A percentile compares a stretch with the other conserved stretches of the same genome.
These are phyloP conservation scores for Fraxinus anomala DNA, from an alignment of 257 asterid species.

Conservation along the genomic window DNA sequence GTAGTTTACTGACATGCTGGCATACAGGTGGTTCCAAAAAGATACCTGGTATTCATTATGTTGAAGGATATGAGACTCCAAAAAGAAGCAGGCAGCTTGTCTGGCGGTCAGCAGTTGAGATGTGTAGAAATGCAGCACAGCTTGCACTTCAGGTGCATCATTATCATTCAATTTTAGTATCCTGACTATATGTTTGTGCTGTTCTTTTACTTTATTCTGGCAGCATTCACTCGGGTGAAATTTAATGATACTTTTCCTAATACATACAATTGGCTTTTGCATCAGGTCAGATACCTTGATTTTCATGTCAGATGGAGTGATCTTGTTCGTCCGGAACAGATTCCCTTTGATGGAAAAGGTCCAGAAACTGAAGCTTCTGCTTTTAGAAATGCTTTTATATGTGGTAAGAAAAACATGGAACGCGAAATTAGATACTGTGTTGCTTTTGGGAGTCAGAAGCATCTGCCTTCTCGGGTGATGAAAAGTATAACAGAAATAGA, in stretches of 20 bases:
- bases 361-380: slow-evolving; percentile 72
- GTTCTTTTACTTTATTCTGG: slow-evolving; percentile 19
- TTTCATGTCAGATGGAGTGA: slow-evolving; percentile 78
- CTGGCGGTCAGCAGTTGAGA: slow-evolving; percentile 90
- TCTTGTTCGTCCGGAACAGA: slow-evolving; percentile 70
- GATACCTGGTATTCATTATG: slow-evolving; percentile 57
- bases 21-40: slow-evolving; percentile 66
- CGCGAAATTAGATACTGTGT: slow-evolving; percentile 61
- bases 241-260: slow-evolving; percentile 19
- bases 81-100: slow-evolving; percentile 63
- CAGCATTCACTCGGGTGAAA: slow-evolving; percentile 7
- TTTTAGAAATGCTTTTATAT: slow-evolving; percentile 73
- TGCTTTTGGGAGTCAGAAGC: slow-evolving; percentile 76
- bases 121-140: slow-evolving; percentile 64
- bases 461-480: slow-evolving; percentile 83
- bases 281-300: slow-evolving; percentile 82
- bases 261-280: slow-evolving; percentile 26
- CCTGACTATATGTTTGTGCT: background rate
- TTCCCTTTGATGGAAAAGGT: slow-evolving; percentile 60
- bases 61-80: slow-evolving; percentile 62
- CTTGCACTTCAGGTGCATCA: slow-evolving; percentile 81
- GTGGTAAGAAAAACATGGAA: slow-evolving; percentile 55
- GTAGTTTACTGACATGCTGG: slow-evolving; percentile 23
- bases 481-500: slow-evolving; percentile 62
- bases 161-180: slow-evolving; percentile 9